These are phyloP conservation scores for Mycena chlorophos DNA, from an alignment of 768 basidiomycete genomes.

Conservation along the genomic window DNA sequence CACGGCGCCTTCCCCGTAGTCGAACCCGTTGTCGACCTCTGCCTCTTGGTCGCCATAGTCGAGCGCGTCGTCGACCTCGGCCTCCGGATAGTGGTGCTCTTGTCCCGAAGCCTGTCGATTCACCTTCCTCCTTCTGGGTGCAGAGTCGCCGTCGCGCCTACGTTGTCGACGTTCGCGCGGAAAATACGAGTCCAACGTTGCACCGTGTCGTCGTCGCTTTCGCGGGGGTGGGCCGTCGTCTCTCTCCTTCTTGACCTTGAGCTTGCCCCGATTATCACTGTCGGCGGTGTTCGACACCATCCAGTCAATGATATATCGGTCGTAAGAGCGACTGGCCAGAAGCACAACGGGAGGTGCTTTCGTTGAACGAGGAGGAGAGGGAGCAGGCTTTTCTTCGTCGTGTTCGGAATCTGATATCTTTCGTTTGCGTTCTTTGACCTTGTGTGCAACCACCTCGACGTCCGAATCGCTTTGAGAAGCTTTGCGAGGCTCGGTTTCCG, in stretches of 20 bases:
- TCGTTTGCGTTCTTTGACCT: slow-evolving; percentile 13
- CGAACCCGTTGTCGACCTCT: neutral
- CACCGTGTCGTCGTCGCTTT: neutral
- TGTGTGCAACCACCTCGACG: slow-evolving; percentile 26
- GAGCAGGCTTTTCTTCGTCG: too few relatives aligned
- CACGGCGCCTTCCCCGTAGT: slow-evolving; percentile 1
- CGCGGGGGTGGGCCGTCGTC: slow-evolving; percentile 15
- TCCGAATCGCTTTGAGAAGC: slow-evolving; percentile 16
- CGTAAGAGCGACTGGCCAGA: slow-evolving; percentile 33
- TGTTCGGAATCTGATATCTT: too few relatives aligned
- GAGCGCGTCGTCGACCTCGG: neutral
- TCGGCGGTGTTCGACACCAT: slow-evolving; percentile 56
- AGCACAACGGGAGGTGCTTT: too few relatives aligned
- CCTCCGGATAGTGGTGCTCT: neutral
- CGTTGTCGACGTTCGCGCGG: neutral
- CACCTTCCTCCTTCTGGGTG: neutral
- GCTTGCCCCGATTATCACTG: slow-evolving; percentile 25
- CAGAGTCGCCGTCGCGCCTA: neutral
- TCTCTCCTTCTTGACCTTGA: slow-evolving; percentile 11
- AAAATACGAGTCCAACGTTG: neutral
- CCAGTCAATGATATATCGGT: slow-evolving; percentile 62
- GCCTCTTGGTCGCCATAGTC: slow-evolving; percentile 3
- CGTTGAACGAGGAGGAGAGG: too few relatives aligned
- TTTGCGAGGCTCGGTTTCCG: slow-evolving; percentile 34
- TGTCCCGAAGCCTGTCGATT: neutral